phyloP scores from a whole-genome alignment of 2,329 filamentous ascomycete species.

The Cercospora citrullina region DNA sequence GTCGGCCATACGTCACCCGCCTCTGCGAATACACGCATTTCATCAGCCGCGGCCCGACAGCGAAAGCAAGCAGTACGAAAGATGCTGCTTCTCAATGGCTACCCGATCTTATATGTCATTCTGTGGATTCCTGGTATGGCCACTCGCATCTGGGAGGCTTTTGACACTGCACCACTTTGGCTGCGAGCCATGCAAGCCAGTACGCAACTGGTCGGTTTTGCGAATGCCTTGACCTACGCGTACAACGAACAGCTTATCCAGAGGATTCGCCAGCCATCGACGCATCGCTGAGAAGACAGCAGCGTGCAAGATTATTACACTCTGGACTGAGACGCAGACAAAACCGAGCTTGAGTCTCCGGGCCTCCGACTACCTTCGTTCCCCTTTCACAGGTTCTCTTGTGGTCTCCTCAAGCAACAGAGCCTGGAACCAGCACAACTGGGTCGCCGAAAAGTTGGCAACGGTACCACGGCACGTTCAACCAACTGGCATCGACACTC shows the following conservation, averaged over 20 bases:
- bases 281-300: not conserved
- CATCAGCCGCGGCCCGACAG: slow-evolving; percentile 7
- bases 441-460: not conserved
- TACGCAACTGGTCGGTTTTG: slow-evolving; percentile 26
- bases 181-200: slow-evolving; percentile 25
- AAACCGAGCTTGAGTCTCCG: not conserved
- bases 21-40: not conserved
- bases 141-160: slow-evolving; percentile 25
- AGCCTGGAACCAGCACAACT: not conserved
- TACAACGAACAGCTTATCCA: slow-evolving; percentile 25
- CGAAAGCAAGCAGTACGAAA: slow-evolving; percentile 23
- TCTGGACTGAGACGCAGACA: not conserved
- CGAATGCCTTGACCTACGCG: slow-evolving; percentile 26
- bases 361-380: not conserved
- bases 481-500: not conserved
- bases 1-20: not conserved
- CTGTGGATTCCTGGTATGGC: slow-evolving; percentile 40
- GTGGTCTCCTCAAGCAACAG: not conserved
- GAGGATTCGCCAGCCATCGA: slow-evolving; percentile 12
- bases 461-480: not conserved
- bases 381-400: not conserved
- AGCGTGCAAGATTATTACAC: not conserved
- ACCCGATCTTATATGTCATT: slow-evolving; percentile 39
- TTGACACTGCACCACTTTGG: slow-evolving; percentile 22
- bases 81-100: slow-evolving; percentile 40